Base-by-base conservation (phyloP, 2,329 filamentous ascomycete genomes). In the Trichoderma breve region DNA sequence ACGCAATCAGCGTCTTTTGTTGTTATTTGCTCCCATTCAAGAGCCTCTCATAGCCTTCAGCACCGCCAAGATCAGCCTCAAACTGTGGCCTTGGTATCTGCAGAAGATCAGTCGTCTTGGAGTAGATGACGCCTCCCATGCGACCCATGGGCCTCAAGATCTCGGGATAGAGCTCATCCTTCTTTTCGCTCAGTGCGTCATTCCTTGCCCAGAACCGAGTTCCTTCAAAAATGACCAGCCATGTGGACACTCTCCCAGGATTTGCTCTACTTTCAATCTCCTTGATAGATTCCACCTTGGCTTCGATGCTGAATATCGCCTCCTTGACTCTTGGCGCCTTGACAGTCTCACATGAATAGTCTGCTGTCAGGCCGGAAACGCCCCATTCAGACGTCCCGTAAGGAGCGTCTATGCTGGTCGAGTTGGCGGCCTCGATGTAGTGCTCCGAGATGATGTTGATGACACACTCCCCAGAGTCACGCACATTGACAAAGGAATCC, bases 371-470 rank as follows among this genome's bases (percentile, higher is more conserved):
- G 3, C 95, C 95, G 34, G 88, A 89, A 30, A 96, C 83, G 1
- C 87, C 86, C 94, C 94, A 98, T 82, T 98, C 95, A 1, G 89
- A 92, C 1, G 88, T 83, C 1, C 92, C 93, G 73, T 90, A 90
- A 0, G 95, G 95, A 0, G 93, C 88, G 80, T 97, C 93, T 76
- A 97, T 89, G 62, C 87, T 87, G 3, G 91, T 89, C n/a, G 90
- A 86, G 81, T 98, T 98, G 62, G 94, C 95, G 0, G 95, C 95
- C 84, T 98, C 95, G 78, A 96, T 78, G 79, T 91, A 97, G 79
- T 91, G 88, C 83, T 97, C 94, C 9, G 88, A 90, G 78, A 98
- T 93, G 78, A 97, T 93, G 83, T 96, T 97, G 83, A 98, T 91
- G 72, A 90, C 89, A 82, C 93, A 95, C 83, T 97, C 93, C 60